These are phyloP conservation scores for Tetraselmis striata DNA, from an alignment of 139 green algal genomes.

Conservation along the genomic window DNA sequence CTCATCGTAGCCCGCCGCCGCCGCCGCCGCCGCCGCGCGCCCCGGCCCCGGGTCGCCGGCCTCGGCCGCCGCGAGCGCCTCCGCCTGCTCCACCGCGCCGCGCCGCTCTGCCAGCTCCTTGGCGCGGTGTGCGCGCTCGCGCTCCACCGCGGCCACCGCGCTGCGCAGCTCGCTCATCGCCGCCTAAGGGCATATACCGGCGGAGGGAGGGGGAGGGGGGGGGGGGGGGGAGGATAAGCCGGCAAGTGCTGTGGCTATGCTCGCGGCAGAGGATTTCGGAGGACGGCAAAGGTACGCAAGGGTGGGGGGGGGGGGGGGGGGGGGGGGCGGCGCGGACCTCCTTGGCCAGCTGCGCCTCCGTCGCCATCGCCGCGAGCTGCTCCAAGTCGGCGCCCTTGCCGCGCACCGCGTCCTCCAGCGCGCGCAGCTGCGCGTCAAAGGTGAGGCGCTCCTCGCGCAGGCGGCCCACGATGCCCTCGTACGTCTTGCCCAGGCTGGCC, in stretches of 20 bases:
- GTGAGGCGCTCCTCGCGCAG: slow-evolving; percentile 30
- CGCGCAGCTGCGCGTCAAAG: slow-evolving; percentile 36
- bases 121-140: slow-evolving; percentile 18
- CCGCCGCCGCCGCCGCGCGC: slow-evolving; percentile 10
- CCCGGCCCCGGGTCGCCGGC: slow-evolving; percentile 12
- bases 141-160: slow-evolving; percentile 1
- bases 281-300: slow-evolving; percentile 26
- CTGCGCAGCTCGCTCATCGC: slow-evolving; percentile 4
- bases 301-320: no score
- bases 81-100: slow-evolving; percentile 21
- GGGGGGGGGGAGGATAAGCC: no score
- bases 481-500: slow-evolving; percentile 46
- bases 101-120: slow-evolving; percentile 28
- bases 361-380: not conserved
- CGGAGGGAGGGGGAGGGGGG: no score
- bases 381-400: slow-evolving; percentile 8
- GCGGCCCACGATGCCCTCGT: slow-evolving; percentile 41
- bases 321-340: slow-evolving; percentile 31
- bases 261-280: slow-evolving; percentile 25
- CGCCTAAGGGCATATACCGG: no score
- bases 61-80: slow-evolving; percentile 18
- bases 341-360: slow-evolving; percentile 28
- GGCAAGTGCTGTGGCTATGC: no score
- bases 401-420: slow-evolving; percentile 33
- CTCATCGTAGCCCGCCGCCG: slow-evolving; percentile 28